Evolutionary conservation across 78 protist species (phyloP), one percentile per base, ranked within the genome.

Genomic region (Dictyostelium brefeldianum): DNA sequence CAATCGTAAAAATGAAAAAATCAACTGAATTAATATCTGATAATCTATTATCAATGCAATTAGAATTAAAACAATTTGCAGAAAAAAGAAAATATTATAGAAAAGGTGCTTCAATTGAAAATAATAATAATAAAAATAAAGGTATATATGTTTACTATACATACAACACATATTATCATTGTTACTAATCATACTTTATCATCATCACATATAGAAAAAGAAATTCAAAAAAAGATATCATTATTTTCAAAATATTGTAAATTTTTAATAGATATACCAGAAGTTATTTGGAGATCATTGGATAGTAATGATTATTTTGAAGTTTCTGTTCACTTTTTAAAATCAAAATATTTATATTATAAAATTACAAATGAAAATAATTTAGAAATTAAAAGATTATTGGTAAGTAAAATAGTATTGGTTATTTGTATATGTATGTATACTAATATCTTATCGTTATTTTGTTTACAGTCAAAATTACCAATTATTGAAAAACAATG

Each of bases 1-100:
- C 93, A 18, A 87, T 87, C 43, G 83, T 87, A 9, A 87, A 87
- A 70, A 87, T 87, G 93, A 77, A 87, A 17, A 59, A 74, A 64
- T 87, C 93, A 77, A 75, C 83, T 14, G 59, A 64, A 29, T 41
- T 25, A 8, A 87, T 87, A 7, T 25, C 31, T 18, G 84, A 87
- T 4, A 87, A 77, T 18, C 15, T 77, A 22, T 25, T n/a, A n/a
- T 27, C 27, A 14, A 87, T 87, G 93, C 83, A 87, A 77, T 20
- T 14, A 2, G 51, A 80, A 36, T 47, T 87, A 48, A 87, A 87
- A 65, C 29, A 53, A 48, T 87, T 87, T 50, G 31, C 70, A 17
- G 93, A 87, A 25, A 36, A 56, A 25, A 80, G 87, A 80, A 41
- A 41, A 10, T 12, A 78, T 25, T n/a, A 18, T n/a, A 78, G 83